Base-by-base conservation (phyloP, 768 basidiomycete species). In the Hortiboletus campestris region DNA sequence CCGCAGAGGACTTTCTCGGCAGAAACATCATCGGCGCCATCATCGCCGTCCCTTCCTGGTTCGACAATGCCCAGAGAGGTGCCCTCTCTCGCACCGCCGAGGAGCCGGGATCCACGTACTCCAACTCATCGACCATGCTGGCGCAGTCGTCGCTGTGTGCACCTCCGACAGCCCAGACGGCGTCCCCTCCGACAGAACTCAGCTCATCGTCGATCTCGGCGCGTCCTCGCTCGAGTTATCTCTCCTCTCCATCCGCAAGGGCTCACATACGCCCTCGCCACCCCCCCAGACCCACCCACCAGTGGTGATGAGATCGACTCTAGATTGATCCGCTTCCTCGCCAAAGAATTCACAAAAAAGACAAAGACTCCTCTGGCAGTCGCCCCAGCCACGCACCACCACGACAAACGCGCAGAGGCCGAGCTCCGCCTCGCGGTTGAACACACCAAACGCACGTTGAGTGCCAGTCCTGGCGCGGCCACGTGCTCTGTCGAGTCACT, bases 341-440 rank as follows among this genome's bases (percentile, higher is more conserved):
- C 90, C 50, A 86, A 93, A 68, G 96, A 99, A 60, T 99, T 99
- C 72, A 91, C 90, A 47, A 98, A 98, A 76, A 99, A 97, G 77
- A 94, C 89, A 17, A 93, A 91, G 72, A 81, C 82, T 22, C 75
- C 86, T 0, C 77, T 97, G 41, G 74, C 80, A 10, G 79, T 93
- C 17, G 82, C 77, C 51, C 85, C 87, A 1, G 75, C 86, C 6
- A 76, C 77, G 4, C 76, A 83, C 22, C 61, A 76, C 17, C 75
- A 77, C 32, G 89, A 94, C 73, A 79, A 84, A 64, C 90, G 97
- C 22, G 91, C 95, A 1, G 88, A 93, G 65, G 91, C 93, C n/a
- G 96, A 95, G 68, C 84, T 99, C 28, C 83, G 89, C 11, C 84
- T 98, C 20, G 93, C 94, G 9, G 84, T 97, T 51, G 94, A 98